Base-by-base conservation (phyloP, 768 basidiomycete species). In the Mycena latifolia region DNA sequence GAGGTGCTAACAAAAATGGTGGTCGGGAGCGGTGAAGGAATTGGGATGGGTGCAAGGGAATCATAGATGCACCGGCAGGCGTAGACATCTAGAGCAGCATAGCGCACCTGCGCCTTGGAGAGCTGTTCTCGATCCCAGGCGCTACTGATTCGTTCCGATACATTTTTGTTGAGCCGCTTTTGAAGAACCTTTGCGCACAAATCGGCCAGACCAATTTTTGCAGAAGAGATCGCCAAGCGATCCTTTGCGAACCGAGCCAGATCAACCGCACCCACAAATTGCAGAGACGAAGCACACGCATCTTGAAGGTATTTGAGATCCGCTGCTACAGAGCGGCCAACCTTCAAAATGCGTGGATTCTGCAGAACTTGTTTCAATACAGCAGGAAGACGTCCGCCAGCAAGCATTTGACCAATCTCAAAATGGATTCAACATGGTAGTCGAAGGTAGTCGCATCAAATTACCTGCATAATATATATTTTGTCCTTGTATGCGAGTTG, bases 131-230 rank as follows among this genome's bases (percentile, higher is more conserved):
- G n/a, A 24, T 61, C 60, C 60, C 60, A 61, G 18, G 60, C n/a
- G 17, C 15, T 33, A 17, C 76, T 74, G 50, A 70, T 39, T 1
- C 56, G 61, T 45, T 70, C 45, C 9, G 61, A 24, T 20, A 67
- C 24, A 69, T 78, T 64, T 55, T 75, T 71, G 43, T 24, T 33
- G 29, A 80, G 61, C 64, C 64, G 29, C 48, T 61, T 62, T 0
- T 64, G 46, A 4, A 81, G 72, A 28, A 79, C 69, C 1, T 28
- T 24, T 28, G 75, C 78, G 46, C 65, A 73, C 2, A 80, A 68
- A 54, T 81, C 78, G 2, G 74, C 67, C 24, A 80, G 73, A n/a
- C 77, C 57, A 29, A 66, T 58, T 45, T 63, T 63, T 7, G 73
- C 73, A 63, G 61, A 65, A 1, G 56, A 39, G 1, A 71, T 53